phyloP scores from a whole-genome alignment of 176 grass and related monocot species.

The Echinochloa phyllopogon region DNA sequence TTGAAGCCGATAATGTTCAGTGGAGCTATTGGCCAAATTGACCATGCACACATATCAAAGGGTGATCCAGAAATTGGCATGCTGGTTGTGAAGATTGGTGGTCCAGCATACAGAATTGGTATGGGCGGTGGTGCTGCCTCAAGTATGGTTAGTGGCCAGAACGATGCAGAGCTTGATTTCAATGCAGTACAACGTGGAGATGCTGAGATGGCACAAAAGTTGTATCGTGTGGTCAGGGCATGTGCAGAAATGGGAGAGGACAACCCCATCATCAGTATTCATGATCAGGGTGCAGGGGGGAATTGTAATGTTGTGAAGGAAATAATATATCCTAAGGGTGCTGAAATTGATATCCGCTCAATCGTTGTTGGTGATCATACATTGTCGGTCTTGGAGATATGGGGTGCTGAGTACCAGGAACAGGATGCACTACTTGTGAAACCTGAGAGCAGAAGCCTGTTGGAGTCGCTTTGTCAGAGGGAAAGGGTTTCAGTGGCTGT shows the following conservation, averaged over 20 bases:
- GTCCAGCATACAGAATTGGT: conserved; percentile 92
- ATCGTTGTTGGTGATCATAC: conserved; percentile 91
- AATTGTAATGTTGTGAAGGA: conserved; percentile 96
- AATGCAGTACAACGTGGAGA: conserved; percentile 96
- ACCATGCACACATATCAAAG: conserved; percentile 82
- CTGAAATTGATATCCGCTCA: conserved; percentile 86
- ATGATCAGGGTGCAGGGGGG: conserved; percentile 96
- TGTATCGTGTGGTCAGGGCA: conserved; percentile 86
- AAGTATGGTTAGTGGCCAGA: conserved; percentile 94
- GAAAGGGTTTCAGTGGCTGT: conserved; percentile 90
- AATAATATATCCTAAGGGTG: conserved; percentile 89
- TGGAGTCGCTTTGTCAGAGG: conserved; percentile 75
- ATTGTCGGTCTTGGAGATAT: conserved; percentile 87
- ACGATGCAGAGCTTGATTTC: conserved; percentile 93
- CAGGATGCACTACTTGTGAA: conserved; percentile 82
- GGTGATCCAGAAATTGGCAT: conserved; percentile 83
- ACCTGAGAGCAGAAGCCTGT: conserved; percentile 58
- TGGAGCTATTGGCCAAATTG: conserved; percentile 88
- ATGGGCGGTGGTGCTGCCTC: conserved; percentile 97
- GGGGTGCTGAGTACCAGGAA: conserved; percentile 93
- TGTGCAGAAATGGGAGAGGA: conserved; percentile 89
- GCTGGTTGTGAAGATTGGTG: conserved; percentile 97
- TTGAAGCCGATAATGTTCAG: conserved; percentile 99
- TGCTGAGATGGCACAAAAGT: conserved; percentile 95
- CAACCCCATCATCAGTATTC: conserved; percentile 95